A percentile compares a stretch with the other conserved stretches of the same genome.
phyloP scores from a whole-genome alignment of 495 filamentous ascomycete genomes.

The Platismatia glauca region DNA sequence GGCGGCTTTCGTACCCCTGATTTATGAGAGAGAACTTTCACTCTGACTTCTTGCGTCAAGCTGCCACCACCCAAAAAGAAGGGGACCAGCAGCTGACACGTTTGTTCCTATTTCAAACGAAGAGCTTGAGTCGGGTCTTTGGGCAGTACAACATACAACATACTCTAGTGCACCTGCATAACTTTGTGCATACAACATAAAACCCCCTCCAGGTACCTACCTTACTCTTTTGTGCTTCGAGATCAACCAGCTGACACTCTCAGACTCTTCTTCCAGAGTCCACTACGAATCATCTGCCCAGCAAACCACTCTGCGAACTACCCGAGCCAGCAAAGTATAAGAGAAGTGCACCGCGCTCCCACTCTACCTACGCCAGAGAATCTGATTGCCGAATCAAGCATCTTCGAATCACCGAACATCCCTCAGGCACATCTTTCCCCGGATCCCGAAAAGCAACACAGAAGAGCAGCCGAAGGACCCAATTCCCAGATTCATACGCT shows the following conservation, averaged over 20 bases:
- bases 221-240: not conserved
- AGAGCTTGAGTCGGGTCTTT: no score
- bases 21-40: no score
- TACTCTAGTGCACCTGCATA: not conserved
- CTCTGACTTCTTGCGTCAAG: no score
- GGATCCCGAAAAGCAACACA: not conserved
- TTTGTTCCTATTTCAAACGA: not conserved
- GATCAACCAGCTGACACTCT: constrained; percentile 2
- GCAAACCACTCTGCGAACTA: not conserved
- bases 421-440: not conserved
- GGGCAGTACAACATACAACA: no score
- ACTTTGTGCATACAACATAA: no score
- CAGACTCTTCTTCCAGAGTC: not conserved
- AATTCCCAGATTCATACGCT: not conserved
- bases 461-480: not conserved
- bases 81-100: not conserved
- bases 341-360: not conserved
- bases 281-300: not conserved
- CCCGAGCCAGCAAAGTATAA: not conserved
- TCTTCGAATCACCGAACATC: not conserved
- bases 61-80: no score
- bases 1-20: not conserved
- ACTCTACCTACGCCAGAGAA: not conserved
- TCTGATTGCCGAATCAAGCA: not conserved
- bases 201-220: not conserved